Base-by-base conservation (phyloP, 768 basidiomycete genomes). In the Suillus subluteus region DNA sequence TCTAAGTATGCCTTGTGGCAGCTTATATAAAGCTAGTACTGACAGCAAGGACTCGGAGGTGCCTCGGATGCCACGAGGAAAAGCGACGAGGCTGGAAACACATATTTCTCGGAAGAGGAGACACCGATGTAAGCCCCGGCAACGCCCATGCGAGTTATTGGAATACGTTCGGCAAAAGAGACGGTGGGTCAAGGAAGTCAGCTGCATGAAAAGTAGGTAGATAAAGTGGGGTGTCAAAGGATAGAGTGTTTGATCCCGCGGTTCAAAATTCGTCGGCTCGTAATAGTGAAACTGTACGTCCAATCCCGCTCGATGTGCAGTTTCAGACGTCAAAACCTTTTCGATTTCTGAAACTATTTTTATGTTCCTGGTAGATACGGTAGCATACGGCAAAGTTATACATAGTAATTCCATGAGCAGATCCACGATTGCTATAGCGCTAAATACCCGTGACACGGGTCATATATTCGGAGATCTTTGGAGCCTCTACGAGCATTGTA, bases 401-500 rank as follows among this genome's bases (percentile, higher is more conserved):
- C 6, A 50, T 35, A 15, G 23, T 6, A n/a, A 11, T n/a, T 46
- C 21, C 21, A 23, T 50, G 48, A 23, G n/a, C n/a, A 23, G 48
- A 23, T 23, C 11, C 11, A 23, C 6, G n/a, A 48, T 9, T 48
- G 8, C 18, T 21, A 46, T 11, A 21, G 44, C 44, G 3, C 44
- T n/a, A 46, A 12, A 23, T 48, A 48, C n/a, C 48, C 12, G 13
- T 6, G 13, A 15, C 23, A 23, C 23, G 2, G 6, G 12, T 13
- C 23, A 50, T 15, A n/a, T 50, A 13, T 50, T 13, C 13, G n/a
- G 48, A 50, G 12, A 23, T 23, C n/a, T 50, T 50, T n/a, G n/a
- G n/a, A n/a, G n/a, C n/a, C 44, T 75, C 73, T 40, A 76, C 58
- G 4, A 76, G 72, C 13, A 69, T 46, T 50, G 74, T 69, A 58